Percentiles rank a stretch among this genome's conserved stretches.
phyloP scores from a whole-genome alignment of 2,329 filamentous ascomycete genomes.

The Xylaria hypoxylon region DNA sequence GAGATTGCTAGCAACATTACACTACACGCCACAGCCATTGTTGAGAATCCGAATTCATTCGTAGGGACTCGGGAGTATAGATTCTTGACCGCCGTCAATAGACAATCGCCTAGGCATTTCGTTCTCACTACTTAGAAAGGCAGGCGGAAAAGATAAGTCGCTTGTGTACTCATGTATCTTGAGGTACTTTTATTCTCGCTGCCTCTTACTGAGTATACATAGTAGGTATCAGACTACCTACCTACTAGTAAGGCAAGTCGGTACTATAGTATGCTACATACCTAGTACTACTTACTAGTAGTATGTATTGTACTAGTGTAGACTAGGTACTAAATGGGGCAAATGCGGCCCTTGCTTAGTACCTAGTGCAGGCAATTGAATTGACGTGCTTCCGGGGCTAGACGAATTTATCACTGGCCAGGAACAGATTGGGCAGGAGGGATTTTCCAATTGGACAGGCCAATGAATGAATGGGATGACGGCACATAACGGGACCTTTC shows the following conservation, averaged over 20 bases:
- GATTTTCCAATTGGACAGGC: slow-evolving; percentile 35
- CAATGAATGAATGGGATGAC: slow-evolving; percentile 20
- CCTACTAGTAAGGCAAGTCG: too few relatives aligned
- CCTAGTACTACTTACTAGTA: too few relatives aligned
- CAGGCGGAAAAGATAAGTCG: not conserved
- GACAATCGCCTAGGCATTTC: not conserved
- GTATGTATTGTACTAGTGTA: too few relatives aligned
- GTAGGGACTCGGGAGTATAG: slow-evolving; percentile 4
- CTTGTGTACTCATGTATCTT: too few relatives aligned
- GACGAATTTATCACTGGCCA: slow-evolving; percentile 34
- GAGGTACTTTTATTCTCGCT: too few relatives aligned
- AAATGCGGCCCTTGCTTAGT: not conserved
- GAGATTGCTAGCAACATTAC: slow-evolving; percentile 32
- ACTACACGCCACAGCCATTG: slow-evolving; percentile 39
- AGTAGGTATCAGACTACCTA: not conserved
- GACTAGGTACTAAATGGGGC: not conserved
- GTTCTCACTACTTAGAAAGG: slow-evolving; percentile 20
- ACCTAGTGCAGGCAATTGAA: slow-evolving; percentile 13
- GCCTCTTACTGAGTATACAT: too few relatives aligned
- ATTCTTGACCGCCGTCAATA: slow-evolving; percentile 29
- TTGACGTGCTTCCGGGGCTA: slow-evolving; percentile 21
- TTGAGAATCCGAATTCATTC: slow-evolving; percentile 2
- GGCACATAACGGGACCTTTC: slow-evolving; percentile 29
- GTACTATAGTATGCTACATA: too few relatives aligned
- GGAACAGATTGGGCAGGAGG: slow-evolving; percentile 37